Evolutionary conservation across 1,284 basidiomycete genomes (phyloP).

Genomic region (Mycosarcoma maydis): DNA sequence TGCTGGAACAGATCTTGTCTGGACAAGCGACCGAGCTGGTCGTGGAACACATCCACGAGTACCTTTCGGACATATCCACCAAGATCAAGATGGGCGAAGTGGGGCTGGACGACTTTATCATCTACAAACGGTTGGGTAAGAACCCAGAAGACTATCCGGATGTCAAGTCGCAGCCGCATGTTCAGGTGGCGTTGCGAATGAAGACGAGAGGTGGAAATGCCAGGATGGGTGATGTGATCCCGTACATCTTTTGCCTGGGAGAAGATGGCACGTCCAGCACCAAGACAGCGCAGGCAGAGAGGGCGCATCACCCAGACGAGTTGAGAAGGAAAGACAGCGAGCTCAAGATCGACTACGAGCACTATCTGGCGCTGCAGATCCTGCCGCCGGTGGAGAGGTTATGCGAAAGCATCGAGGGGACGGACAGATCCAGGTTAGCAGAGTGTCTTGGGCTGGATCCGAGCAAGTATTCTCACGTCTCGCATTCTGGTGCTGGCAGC

Average conservation of each 20-base stretch:
- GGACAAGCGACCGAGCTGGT: slow-evolving; percentile 90
- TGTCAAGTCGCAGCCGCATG: slow-evolving; percentile 92
- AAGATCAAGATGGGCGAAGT: slow-evolving; percentile 81
- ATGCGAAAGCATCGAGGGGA: slow-evolving; percentile 96
- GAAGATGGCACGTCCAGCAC: slow-evolving; percentile 76
- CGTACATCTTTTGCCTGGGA: slow-evolving; percentile 90
- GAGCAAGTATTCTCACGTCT: slow-evolving; percentile 72
- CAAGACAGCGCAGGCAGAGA: slow-evolving; percentile 85
- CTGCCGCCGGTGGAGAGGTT: slow-evolving; percentile 93
- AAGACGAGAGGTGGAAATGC: slow-evolving; percentile 84
- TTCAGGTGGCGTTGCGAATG: slow-evolving; percentile 92
- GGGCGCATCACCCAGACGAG: slow-evolving; percentile 93
- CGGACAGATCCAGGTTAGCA: slow-evolving; percentile 87
- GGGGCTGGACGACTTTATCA: slow-evolving; percentile 89
- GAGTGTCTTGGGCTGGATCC: slow-evolving; percentile 95
- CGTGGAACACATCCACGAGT: slow-evolving; percentile 91
- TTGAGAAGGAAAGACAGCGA: slow-evolving; percentile 72
- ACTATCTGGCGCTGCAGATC: slow-evolving; percentile 90
- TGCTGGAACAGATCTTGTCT: slow-evolving; percentile 85
- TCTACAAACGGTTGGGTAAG: slow-evolving; percentile 70
- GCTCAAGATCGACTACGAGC: slow-evolving; percentile 73
- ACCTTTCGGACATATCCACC: slow-evolving; percentile 79
- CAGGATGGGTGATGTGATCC: slow-evolving; percentile 89
- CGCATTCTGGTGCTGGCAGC: slow-evolving; percentile 38
- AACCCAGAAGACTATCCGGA: slow-evolving; percentile 83